A percentile compares a stretch with the other conserved stretches of the same genome.
Conservation (phyloP, 169 alveolate species). For the Amoebophrya sp. region DNA sequence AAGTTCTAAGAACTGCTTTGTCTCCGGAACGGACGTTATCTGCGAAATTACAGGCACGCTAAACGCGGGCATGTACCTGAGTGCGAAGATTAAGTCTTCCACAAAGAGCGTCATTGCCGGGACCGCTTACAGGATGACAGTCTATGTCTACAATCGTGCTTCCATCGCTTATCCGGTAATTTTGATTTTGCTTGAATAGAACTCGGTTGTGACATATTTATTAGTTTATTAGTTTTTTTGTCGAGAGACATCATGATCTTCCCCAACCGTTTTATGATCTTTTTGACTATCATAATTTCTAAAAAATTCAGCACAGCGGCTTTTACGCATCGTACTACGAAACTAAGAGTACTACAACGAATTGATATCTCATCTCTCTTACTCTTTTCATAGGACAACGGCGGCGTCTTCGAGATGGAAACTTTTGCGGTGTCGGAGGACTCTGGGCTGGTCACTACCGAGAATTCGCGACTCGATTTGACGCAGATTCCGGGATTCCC, state of each 20-base stretch:
- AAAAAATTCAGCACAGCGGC: not conserved
- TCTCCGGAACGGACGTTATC: slow-evolving; percentile 8
- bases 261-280: not conserved
- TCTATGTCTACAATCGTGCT: not conserved
- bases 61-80: slow-evolving; percentile 11
- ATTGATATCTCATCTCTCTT: too few species aligned
- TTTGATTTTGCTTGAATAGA: not conserved
- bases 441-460: too few species aligned
- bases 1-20: not conserved
- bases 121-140: not conserved
- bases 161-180: not conserved
- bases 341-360: too few species aligned
- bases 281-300: not conserved
- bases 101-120: not conserved
- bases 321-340: too few species aligned
- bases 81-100: not conserved
- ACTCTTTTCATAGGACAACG: too few species aligned
- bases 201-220: too few species aligned
- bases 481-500: not conserved
- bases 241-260: not conserved
- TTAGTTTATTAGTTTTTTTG: too few species aligned
- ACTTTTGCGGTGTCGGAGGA: not conserved
- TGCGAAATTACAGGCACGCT: not conserved
- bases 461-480: not conserved
- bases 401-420: not conserved